Evolutionary conservation across 306 rosid genomes (phyloP), one percentile per base, ranked within the genome.

Genomic region (Pterocarpus santalinus): DNA sequence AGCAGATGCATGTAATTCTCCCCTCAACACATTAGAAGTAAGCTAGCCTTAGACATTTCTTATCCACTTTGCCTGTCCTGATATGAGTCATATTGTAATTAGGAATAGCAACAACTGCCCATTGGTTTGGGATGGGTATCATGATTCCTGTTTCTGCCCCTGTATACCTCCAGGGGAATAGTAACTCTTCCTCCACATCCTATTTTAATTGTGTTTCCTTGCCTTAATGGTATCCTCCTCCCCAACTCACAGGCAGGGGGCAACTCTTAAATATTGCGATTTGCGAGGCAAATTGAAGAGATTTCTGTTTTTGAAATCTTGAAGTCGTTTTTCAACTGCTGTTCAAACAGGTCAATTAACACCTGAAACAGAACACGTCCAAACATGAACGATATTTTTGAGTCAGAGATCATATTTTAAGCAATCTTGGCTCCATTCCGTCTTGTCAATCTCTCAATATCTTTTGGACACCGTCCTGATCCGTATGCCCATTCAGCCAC

Each of bases 401-500:
- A 65, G 56, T 52, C 57, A 39, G 16, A 15, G 47, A 32, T 32
- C 75, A 78, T 30, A 56, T 35, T 78, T 39, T 35, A 30, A 53
- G 66, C 67, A 39, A 66, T 39, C 43, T 56, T 28, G 16, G 12
- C 53, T 67, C 46, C 17, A 39, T 66, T 36, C 39, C 34, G 4
- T 53, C n/a, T 14, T 56, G 58, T 46, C 35, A 22, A 22, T 22
- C 28, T 22, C 28, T 22, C 28, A 22, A 22, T 22, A 22, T 22
- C 28, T 22, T 22, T 22, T 22, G 28, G 28, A 22, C 28, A 78
- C 33, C 66, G 35, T 55, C 7, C 57, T 8, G 41, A 65, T 13
- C 43, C 41, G 81, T 65, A 32, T 77, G 74, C 44, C 9, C 44
- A 39, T 51, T 77, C 55, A 77, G 7, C 52, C 66, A 22, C 55